Base-by-base conservation (phyloP, 495 filamentous ascomycete species). In the Penicillium verhagenii region DNA sequence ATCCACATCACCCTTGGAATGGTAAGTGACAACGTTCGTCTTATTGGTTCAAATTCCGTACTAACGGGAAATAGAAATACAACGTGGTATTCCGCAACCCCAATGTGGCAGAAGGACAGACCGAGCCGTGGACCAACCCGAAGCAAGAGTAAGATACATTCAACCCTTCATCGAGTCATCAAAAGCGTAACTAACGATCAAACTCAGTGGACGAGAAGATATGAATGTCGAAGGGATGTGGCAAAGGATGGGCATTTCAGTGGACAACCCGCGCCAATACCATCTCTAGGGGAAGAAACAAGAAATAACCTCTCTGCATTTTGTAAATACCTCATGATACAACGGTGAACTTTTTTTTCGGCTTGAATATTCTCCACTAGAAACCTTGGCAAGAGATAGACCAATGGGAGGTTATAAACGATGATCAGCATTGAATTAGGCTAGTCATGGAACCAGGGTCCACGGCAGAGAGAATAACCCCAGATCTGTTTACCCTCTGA, bases 1-100 rank as follows among this genome's bases (percentile, higher is more conserved):
- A 80, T 82, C 19, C 78, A 82, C 60, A 47, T 82, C 18, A 77
- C 77, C 0, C 54, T 82, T n/a, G 79, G 79, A n/a, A 62, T 80
- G 71, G 79, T 81, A 55, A 56, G 79, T 59, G 7, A 14, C 1
- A 26, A 23, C 6, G n/a, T 45, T 21, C 19, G 2, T 39, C 19
- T 18, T 16, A 39, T 11, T 18, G 4, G 6, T 16, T 2, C 4
- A 2, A 14, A n/a, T 7, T 10, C 20, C 3, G 16, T 3, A 25
- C 42, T 45, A 24, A 45, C 23, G 7, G 26, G 1, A 18, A 6
- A 4, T 35, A 82, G 79, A 76, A 72, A 61, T 60, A 72, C 39
- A 78, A 80, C 40, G 63, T 80, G 31, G 63, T 80, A 18, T 80
- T 82, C 63, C 64, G 76, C 10, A 80, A 82, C 25, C 78, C 79